Percentiles rank a stretch among this genome's conserved stretches.
phyloP scores from a whole-genome alignment of 2,329 filamentous ascomycete species.

The Colletotrichum viniferum region DNA sequence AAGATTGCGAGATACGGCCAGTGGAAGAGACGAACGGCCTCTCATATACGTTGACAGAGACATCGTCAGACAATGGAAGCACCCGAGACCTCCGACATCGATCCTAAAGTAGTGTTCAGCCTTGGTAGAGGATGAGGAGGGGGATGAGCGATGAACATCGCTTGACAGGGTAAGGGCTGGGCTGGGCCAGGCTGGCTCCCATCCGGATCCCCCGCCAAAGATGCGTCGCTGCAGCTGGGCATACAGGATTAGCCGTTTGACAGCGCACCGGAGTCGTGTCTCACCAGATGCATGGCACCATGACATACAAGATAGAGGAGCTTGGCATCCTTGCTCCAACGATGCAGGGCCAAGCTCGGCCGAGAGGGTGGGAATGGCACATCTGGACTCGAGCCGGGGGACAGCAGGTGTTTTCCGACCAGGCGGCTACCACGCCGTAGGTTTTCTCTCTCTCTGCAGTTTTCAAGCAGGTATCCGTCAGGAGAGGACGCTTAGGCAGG shows the following conservation, averaged over 20 bases:
- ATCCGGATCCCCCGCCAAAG: not conserved
- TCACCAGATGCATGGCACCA: constrained; percentile 3
- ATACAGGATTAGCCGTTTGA: not conserved
- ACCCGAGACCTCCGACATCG: not conserved
- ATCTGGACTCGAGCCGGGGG: not conserved
- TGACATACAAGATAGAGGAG: not conserved
- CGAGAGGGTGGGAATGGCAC: constrained; percentile 1
- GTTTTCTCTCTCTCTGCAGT: not conserved
- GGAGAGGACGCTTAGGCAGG: not conserved
- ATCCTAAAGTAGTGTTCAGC: not conserved
- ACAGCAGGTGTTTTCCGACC: not conserved
- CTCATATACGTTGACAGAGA: not conserved
- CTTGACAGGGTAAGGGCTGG: not conserved
- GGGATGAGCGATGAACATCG: not conserved
- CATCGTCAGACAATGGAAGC: not conserved
- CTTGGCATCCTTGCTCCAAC: not conserved
- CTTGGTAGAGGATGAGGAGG: not conserved
- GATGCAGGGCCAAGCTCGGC: not conserved
- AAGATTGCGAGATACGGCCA: not conserved
- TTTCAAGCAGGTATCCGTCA: not conserved
- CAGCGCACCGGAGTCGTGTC: constrained; percentile 10
- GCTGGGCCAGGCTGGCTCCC: not conserved
- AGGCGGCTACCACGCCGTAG: not conserved
- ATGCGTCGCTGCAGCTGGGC: not conserved
- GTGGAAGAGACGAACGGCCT: not conserved